A percentile compares a stretch with the other conserved stretches of the same genome.
phyloP scores from a whole-genome alignment of 306 rosid genomes.

The Alnus glutinosa region DNA sequence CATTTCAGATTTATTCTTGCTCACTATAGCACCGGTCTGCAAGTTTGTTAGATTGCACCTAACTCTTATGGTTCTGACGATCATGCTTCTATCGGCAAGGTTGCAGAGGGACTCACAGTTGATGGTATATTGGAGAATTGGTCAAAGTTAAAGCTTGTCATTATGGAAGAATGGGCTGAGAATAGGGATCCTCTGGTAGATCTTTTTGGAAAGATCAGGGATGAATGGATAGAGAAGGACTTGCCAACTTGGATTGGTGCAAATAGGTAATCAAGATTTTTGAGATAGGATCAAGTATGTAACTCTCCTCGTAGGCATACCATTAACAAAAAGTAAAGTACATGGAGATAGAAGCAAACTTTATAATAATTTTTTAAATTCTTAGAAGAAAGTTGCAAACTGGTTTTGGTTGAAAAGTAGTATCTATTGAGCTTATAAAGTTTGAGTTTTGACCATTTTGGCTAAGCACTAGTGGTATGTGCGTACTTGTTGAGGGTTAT shows the following conservation, averaged over 20 bases:
- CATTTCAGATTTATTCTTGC: not conserved
- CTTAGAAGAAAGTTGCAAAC: not conserved
- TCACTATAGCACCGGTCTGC: conserved; percentile 12
- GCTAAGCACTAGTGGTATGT: not conserved
- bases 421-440: not conserved
- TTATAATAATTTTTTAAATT: not conserved
- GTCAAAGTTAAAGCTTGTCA: conserved; percentile 64
- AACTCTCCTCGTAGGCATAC: conserved; percentile 4
- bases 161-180: conserved; percentile 80
- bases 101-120: conserved; percentile 70
- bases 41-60: conserved; percentile 19
- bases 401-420: not conserved
- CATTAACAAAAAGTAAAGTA: conserved; percentile 8
- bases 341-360: not conserved
- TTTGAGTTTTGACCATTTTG: not conserved
- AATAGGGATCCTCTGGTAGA: conserved; percentile 57
- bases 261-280: conserved; percentile 59
- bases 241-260: conserved; percentile 75
- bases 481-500: not conserved
- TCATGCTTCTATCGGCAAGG: conserved; percentile 48
- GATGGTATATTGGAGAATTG: conserved; percentile 82
- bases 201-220: conserved; percentile 80
- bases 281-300: conserved; percentile 11
- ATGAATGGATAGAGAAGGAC: conserved; percentile 83
- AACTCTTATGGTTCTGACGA: conserved; percentile 37